Evolutionary conservation across 345 rosid genomes (phyloP), one percentile per base, ranked within the genome.

Genomic region (Balakata baccata): DNA sequence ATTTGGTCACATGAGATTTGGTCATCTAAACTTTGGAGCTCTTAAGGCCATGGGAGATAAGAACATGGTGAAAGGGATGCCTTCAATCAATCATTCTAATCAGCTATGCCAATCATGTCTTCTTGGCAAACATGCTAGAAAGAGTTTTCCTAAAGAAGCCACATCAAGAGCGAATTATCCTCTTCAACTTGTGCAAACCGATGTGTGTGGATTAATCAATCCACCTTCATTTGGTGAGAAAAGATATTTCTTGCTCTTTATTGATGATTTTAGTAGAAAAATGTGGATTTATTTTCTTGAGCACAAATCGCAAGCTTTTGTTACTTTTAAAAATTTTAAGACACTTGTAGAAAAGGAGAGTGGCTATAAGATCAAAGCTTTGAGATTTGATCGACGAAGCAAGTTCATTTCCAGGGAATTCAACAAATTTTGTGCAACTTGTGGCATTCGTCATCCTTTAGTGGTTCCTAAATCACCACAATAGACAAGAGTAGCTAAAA

Each of bases 161-260:
- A 23, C 0, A 3, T 72, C 68, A 60, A 45, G 43, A 47, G 68
- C 68, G 3, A 46, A 7, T 3, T 7, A 22, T 20, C 67, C 67
- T 29, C 46, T 71, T 7, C 20, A 71, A 16, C 75, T 71, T 20
- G 45, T 70, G 13, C 64, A 70, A 41, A 14, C 17, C 8, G 41
- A 57, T 41, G 18, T 70, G 0, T 57, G 39, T 49, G 46, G 57
- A 43, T 5, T 47, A 8, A 43, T 45, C 57, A 71, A 45, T 3
- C 49, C 50, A 14, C n/a, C 4, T 5, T 54, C 29, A 7, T 22
- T 54, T 4, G 64, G 73, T 18, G 39, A 54, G 54, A 38, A 18
- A 3, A 16, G 3, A 16, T 53, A 53, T 7, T 53, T 53, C 17
- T 6, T 53, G 5, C 13, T 50, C 1, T 50, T 50, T 0, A 43